Evolutionary conservation across 2,329 filamentous ascomycete species (phyloP).

Genomic region (Aspergillus floridensis): DNA sequence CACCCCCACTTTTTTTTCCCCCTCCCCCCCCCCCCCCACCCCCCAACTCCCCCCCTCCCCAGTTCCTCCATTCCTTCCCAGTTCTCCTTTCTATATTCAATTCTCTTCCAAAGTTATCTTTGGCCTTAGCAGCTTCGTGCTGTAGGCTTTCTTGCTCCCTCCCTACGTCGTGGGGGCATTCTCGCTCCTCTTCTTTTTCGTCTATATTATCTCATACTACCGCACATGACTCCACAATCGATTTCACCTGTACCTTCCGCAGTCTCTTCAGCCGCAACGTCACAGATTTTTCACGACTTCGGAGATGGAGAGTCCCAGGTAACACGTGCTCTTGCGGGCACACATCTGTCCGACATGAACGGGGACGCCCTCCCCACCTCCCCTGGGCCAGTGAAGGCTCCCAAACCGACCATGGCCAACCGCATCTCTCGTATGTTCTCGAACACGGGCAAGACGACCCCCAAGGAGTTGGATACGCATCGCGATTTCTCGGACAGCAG

Average conservation of each 20-base stretch:
- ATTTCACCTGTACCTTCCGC: constrained; percentile 44
- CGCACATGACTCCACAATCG: constrained; percentile 44
- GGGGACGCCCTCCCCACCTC: constrained; percentile 34
- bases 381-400: constrained; percentile 31
- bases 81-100: constrained; percentile 4
- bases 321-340: constrained; percentile 45
- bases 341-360: constrained; percentile 39
- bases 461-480: constrained; percentile 31
- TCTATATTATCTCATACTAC: constrained; percentile 21
- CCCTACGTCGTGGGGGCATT: constrained; percentile 22
- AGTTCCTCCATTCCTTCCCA: neutral
- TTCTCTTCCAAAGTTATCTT: constrained; percentile 12
- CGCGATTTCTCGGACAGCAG: constrained; percentile 40
- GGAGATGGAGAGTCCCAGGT: constrained; percentile 41
- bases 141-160: constrained; percentile 21
- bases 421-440: constrained; percentile 49
- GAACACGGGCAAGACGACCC: constrained; percentile 36
- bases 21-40: too few species aligned
- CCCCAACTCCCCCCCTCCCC: neutral
- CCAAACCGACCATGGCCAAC: constrained; percentile 44
- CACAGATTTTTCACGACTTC: constrained; percentile 40
- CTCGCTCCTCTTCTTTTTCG: constrained; percentile 23
- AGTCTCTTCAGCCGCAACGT: constrained; percentile 42
- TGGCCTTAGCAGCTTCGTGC: constrained; percentile 27
- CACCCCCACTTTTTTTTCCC: too few species aligned